Base-by-base conservation (phyloP, 2,329 filamentous ascomycete genomes). In the Ophiocordyceps camponoti-leonardi region DNA sequence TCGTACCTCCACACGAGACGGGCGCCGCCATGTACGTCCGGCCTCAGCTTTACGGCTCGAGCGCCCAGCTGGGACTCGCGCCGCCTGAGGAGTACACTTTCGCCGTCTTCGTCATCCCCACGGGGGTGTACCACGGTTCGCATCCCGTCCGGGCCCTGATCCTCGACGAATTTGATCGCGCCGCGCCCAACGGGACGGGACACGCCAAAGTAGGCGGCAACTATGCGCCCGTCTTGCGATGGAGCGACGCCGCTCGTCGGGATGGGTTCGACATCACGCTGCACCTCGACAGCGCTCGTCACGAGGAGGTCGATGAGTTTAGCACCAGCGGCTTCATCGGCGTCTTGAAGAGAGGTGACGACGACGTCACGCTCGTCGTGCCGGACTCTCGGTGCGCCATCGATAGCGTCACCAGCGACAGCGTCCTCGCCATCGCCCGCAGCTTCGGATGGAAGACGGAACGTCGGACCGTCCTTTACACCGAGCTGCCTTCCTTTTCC, bases 131-230 rank as follows among this genome's bases (percentile, higher is more conserved):
- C 68, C 90, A 96, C 63, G 90, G 92, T 35, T 77, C 81, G 0
- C 78, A 87, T 53, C 86, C 90, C 0, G 86, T 94, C n/a, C 80
- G 83, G 56, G 86, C 83, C 2, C 67, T 95, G 45, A 83, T 96
- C 48, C 72, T 96, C 3, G 90, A 96, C 56, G 82, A 92, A 28
- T 96, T 96, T 59, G 90, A 96, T 62, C 84, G 90, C 28, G 77
- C 88, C 0, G 90, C 90, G n/a, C 90, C 92, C 1, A 78, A 87
- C 55, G 90, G 90, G 1, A 93, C 85, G 0, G 90, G 90, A 0
- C 81, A 78, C 50, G 90, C 86, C n/a, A 96, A 96, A 67, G 75
- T 96, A 3, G 90, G 92, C 23, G 92, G 90, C 14, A 96, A 96
- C 67, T 96, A 96, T 59, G 90, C 88, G 11, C 90, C 90, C 3